Evolutionary conservation across 208 protist species (phyloP), one percentile per base, ranked within the genome.

Genomic region (Crithidia expoeki): DNA sequence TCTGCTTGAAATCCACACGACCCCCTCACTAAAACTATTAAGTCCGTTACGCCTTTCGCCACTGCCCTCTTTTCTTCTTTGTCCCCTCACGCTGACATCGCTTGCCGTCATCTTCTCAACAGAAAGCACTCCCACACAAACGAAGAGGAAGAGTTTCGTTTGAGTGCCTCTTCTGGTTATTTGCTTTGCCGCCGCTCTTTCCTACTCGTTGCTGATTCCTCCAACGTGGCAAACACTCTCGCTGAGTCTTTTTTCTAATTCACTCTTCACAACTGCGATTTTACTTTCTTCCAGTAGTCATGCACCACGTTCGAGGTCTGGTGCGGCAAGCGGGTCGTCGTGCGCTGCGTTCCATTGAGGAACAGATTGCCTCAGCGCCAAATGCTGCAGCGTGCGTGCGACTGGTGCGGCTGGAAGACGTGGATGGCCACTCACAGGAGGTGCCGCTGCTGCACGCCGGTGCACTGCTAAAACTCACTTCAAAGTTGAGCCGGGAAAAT

Each of bases 301-400:
- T 92, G 86, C 80, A 92, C 58, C 81, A 92, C 38, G 70, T 85
- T 16, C 80, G 84, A 28, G 83, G 83, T 19, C 69, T 92, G 21
- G 79, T 89, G 5, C 76, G 77, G 5, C 79, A 62, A 1, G 71
- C 70, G 0, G 78, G 82, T 12, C 49, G 56, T 12, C 34, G 49
- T 2, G 55, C 61, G 2, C 63, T 91, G 30, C 70, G 68, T 16
- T 4, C 36, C 19, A n/a, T 86, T 19, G 84, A 89, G 56, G 30
- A 4, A 6, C 46, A 57, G 7, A 17, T 55, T 1, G 23, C 55
- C 1, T 44, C 52, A 3, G 46, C 55, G 10, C 40, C 52, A 40
- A 61, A 21, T 16, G 51, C 64, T 1, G 19, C 64, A 12, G 21
- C 57, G 12, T 77, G 72, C 28, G 58, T 77, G 72, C 52, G 27